Conservation (phyloP, 768 basidiomycete species). For the Boletus reticulatus region DNA sequence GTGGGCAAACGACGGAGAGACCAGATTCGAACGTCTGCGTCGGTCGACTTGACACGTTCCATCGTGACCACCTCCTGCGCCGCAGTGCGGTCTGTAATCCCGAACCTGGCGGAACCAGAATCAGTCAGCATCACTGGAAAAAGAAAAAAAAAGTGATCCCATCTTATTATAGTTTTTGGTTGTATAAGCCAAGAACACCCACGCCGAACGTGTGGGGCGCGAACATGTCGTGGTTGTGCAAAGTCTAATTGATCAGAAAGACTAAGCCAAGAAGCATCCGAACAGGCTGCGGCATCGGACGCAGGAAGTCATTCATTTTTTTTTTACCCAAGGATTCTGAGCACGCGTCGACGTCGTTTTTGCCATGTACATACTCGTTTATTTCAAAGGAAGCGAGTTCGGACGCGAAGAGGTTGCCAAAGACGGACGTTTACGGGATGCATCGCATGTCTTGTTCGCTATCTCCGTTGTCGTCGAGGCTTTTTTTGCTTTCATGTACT, state of each 20-base stretch:
- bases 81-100: not conserved
- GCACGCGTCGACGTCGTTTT: not conserved
- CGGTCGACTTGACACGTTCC: slow-evolving; percentile 19
- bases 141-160: too few species aligned
- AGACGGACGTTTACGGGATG: not conserved
- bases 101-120: not conserved
- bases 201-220: not conserved
- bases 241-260: slow-evolving; percentile 7
- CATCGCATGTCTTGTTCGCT: too few species aligned
- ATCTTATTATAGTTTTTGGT: too few species aligned
- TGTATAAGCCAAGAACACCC: not conserved
- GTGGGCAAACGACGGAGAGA: not conserved
- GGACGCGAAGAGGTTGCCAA: not conserved
- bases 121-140: not conserved
- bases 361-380: not conserved
- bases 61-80: slow-evolving; percentile 1
- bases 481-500: not conserved
- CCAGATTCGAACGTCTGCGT: slow-evolving; percentile 4
- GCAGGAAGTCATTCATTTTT: not conserved
- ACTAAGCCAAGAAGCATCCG: not conserved
- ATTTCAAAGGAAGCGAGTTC: not conserved
- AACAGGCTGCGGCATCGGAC: not conserved
- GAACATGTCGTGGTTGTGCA: not conserved
- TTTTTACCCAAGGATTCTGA: not conserved
- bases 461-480: too few species aligned